These are phyloP conservation scores for Cutaneotrichosporon sp. DNA, from an alignment of 1,284 basidiomycete genomes.

Conservation along the genomic window DNA sequence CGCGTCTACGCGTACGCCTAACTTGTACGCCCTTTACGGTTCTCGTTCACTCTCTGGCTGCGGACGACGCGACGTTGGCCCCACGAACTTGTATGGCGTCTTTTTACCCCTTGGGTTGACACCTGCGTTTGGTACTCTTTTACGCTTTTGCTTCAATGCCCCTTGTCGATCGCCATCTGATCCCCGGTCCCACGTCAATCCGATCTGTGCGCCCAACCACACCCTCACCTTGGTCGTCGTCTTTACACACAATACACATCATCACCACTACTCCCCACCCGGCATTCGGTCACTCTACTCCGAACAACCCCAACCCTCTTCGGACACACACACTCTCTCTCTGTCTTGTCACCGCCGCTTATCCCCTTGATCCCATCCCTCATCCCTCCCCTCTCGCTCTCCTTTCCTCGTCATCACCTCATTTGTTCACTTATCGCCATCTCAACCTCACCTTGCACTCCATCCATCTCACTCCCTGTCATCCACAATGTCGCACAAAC, in stretches of 20 bases:
- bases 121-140: neutral
- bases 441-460: neutral
- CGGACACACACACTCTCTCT: neutral
- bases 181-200: neutral
- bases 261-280: neutral
- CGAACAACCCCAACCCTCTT: too few relatives aligned
- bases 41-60: neutral
- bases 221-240: neutral
- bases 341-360: neutral
- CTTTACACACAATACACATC: constrained; percentile 12
- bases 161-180: neutral
- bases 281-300: neutral
- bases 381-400: neutral
- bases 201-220: neutral
- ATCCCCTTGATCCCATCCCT: neutral
- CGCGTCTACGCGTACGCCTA: neutral
- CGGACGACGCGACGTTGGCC: neutral
- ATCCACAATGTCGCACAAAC: neutral
- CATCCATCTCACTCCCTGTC: neutral
- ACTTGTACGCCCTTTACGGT: neutral
- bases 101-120: neutral
- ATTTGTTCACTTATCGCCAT: neutral
- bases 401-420: neutral
- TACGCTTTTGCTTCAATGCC: too few relatives aligned
- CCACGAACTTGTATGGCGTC: neutral